These are phyloP conservation scores for Boletus sensibilis DNA, from an alignment of 768 basidiomycete species.

Conservation along the genomic window DNA sequence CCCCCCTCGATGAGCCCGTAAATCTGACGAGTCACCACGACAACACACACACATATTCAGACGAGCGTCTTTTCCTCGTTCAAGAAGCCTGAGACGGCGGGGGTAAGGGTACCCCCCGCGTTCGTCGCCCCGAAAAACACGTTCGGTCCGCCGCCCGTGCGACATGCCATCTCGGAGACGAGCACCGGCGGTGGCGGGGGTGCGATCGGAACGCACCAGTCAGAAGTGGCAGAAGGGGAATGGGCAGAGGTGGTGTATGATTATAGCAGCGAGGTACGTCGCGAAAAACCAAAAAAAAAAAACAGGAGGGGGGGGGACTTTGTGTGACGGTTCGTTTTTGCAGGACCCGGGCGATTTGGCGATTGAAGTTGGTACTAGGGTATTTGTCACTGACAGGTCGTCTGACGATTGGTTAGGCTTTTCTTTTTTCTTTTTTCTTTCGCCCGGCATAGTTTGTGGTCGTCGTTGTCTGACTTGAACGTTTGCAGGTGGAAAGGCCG, in stretches of 20 bases:
- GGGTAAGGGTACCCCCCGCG: slow-evolving; percentile 39
- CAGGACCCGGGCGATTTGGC: slow-evolving; percentile 71
- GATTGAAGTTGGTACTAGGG: slow-evolving; percentile 53
- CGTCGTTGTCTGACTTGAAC: slow-evolving; percentile 3
- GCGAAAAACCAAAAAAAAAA: neutral
- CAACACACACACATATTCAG: slow-evolving; percentile 6
- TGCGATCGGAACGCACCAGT: neutral
- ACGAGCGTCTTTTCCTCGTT: slow-evolving; percentile 23
- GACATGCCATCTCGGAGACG: slow-evolving; percentile 32
- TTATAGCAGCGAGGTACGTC: slow-evolving; percentile 58
- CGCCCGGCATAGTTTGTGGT: neutral
- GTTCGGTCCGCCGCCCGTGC: slow-evolving; percentile 54
- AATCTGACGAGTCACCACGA: no score
- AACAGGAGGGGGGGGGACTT: no score
- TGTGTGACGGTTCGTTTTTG: neutral
- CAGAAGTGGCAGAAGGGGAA: slow-evolving; percentile 49
- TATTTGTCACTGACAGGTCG: slow-evolving; percentile 63
- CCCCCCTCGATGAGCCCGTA: no score
- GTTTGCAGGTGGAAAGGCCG: slow-evolving; percentile 65
- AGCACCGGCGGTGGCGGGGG: neutral
- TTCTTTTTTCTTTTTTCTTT: neutral
- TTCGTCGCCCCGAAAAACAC: slow-evolving; percentile 43
- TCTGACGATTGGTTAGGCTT: slow-evolving; percentile 72
- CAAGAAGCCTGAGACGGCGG: slow-evolving; percentile 38
- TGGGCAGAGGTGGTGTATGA: slow-evolving; percentile 82